phyloP scores from a whole-genome alignment of 2,329 filamentous ascomycete genomes.

The Talaromyces sp. region DNA sequence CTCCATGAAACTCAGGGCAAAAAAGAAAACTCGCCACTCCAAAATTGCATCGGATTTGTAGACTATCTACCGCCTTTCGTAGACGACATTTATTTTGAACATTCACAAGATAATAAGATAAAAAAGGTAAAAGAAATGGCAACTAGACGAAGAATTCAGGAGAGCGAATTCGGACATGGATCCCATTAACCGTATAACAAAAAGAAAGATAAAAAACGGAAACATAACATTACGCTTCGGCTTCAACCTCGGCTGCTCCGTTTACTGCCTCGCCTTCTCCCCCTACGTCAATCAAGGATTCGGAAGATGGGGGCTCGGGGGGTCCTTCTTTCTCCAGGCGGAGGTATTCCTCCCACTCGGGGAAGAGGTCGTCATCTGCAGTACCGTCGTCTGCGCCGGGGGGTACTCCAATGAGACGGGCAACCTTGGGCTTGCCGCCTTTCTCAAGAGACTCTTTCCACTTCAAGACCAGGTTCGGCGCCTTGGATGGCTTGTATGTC shows the following conservation, averaged over 20 bases:
- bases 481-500: constrained; percentile 84
- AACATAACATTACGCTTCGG: constrained; percentile 9
- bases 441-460: constrained; percentile 87
- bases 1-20: background rate
- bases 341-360: constrained; percentile 91
- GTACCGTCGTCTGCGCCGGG: constrained; percentile 62
- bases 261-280: constrained; percentile 26
- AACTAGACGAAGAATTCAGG: background rate
- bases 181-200: constrained; percentile 1
- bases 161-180: constrained; percentile 2
- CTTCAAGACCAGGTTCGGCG: constrained; percentile 59
- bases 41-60: background rate
- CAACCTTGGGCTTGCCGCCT: constrained; percentile 76
- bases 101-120: background rate
- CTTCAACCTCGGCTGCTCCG: constrained; percentile 25
- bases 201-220: background rate
- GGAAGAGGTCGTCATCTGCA: constrained; percentile 75
- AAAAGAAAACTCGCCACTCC: background rate
- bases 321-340: constrained; percentile 68
- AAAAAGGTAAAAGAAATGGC: background rate
- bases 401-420: constrained; percentile 76
- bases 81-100: background rate
- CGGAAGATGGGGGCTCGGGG: constrained; percentile 32
- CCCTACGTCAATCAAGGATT: constrained; percentile 38
- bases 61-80: background rate